These are phyloP conservation scores for Parsonsia alboflavescens DNA, from an alignment of 257 asterid species.

Conservation along the genomic window DNA sequence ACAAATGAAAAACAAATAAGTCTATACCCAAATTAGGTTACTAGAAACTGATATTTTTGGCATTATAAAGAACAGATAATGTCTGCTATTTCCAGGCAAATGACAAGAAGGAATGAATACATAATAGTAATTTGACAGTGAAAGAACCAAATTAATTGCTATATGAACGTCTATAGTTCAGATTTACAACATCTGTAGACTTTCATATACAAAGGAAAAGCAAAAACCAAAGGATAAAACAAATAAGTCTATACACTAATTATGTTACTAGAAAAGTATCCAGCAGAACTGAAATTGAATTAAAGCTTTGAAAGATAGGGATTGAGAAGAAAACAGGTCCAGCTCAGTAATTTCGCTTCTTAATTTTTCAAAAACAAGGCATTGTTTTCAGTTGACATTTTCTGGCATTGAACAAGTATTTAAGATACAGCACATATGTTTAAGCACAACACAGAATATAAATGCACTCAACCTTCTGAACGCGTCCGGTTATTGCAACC, in stretches of 20 bases:
- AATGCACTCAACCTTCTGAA: constrained; percentile 67
- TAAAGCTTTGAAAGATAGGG: background rate
- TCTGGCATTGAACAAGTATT: background rate
- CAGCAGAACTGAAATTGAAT: no score
- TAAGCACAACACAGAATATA: background rate
- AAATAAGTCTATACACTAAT: background rate
- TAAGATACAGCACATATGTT: background rate
- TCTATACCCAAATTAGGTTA: no score
- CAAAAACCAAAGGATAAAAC: background rate
- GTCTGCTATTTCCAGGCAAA: background rate
- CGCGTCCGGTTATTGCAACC: constrained; percentile 97
- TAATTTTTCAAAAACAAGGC: background rate
- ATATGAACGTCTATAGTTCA: background rate
- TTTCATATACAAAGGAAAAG: no score
- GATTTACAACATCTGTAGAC: background rate
- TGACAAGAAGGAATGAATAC: background rate
- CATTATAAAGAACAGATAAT: background rate
- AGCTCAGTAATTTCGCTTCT: background rate
- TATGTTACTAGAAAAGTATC: background rate
- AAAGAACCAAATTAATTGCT: background rate
- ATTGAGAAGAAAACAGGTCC: background rate
- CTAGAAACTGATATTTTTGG: background rate
- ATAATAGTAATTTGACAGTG: background rate
- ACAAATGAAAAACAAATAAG: no score
- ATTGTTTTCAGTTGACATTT: background rate